A percentile compares a stretch with the other conserved stretches of the same genome.
phyloP scores from a whole-genome alignment of 768 basidiomycete species.

The Russula ochroleuca region DNA sequence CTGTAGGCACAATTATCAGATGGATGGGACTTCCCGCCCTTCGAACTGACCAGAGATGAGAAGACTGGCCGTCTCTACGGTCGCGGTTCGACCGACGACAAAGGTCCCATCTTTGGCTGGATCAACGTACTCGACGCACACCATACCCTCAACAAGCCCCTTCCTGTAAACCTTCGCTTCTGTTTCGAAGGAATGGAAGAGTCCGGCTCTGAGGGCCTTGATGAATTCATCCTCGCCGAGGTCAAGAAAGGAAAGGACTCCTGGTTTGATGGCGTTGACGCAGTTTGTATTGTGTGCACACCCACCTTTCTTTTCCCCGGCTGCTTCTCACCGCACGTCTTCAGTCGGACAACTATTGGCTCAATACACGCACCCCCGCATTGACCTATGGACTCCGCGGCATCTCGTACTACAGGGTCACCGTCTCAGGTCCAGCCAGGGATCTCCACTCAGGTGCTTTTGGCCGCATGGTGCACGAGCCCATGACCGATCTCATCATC shows the following conservation, averaged over 20 bases:
- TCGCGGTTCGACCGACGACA: slow-evolving; percentile 87
- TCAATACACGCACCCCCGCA: slow-evolving; percentile 73
- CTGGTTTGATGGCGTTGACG: slow-evolving; percentile 86
- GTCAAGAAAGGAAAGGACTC: slow-evolving; percentile 55
- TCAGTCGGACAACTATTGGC: slow-evolving; percentile 93
- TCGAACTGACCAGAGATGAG: slow-evolving; percentile 56
- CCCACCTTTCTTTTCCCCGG: not conserved
- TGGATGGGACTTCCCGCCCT: slow-evolving; percentile 88
- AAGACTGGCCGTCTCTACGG: slow-evolving; percentile 66
- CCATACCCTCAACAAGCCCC: slow-evolving; percentile 52
- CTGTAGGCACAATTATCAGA: slow-evolving; percentile 49
- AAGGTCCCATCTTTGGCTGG: slow-evolving; percentile 87
- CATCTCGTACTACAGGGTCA: slow-evolving; percentile 79
- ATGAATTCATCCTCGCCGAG: slow-evolving; percentile 78
- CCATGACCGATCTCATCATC: slow-evolving; percentile 88
- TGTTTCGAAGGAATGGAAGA: slow-evolving; percentile 99
- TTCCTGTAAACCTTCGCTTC: slow-evolving; percentile 87
- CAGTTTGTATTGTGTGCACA: slow-evolving; percentile 75
- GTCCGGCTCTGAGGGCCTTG: slow-evolving; percentile 84
- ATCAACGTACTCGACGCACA: slow-evolving; percentile 88
- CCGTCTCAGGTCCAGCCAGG: slow-evolving; percentile 74
- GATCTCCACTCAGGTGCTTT: slow-evolving; percentile 91
- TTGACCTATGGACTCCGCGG: slow-evolving; percentile 89
- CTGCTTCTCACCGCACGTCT: not conserved
- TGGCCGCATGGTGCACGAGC: slow-evolving; percentile 78